Base-by-base conservation (phyloP, 768 basidiomycete genomes). In the Saitozyma podzolica region DNA sequence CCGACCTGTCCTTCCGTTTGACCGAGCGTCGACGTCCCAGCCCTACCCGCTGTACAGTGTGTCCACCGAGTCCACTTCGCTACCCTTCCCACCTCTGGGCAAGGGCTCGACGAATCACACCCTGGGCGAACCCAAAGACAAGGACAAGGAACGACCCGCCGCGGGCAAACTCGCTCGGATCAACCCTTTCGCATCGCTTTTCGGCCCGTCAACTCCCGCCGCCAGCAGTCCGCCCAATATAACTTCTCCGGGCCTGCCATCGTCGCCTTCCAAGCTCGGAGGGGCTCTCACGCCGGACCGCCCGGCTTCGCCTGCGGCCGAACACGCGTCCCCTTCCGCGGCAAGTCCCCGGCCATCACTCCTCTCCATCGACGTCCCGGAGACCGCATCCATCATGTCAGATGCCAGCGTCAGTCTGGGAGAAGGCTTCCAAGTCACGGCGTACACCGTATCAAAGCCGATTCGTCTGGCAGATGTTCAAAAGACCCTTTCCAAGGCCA, bases 181-280 rank as follows among this genome's bases (percentile, higher is more conserved):
- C 10, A 89, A 88, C 69, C 87, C 90, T 0, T 92, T 93, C 68
- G 88, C 89, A 0, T 88, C 88, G 1, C 83, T 93, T n/a, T 91
- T 91, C 68, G 89, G 86, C 6, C 74, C 80, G 43, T 69, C 79
- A 53, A 62, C 82, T 6, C 66, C 77, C 47, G 79, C 72, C 14
- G 56, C 11, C 56, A 50, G 43, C 6, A 57, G 39, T 39, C 45
- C 45, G n/a, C 13, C 45, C 11, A 13, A 11, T 2, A 47, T 17
- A 11, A 47, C 11, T 17, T 47, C 45, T 17, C 45, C 45, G 2
- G 11, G 13, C 11, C 13, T 17, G n/a, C 45, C 45, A 47, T 47
- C 45, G 13, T 47, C 45, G 45, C 45, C 45, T 11, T 54, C 19
- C 45, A 50, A 50, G 48, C 61, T 13, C 40, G 56, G 49, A 7